phyloP scores from a whole-genome alignment of 1,284 basidiomycete species.

The Heterobasidion irregulare region DNA sequence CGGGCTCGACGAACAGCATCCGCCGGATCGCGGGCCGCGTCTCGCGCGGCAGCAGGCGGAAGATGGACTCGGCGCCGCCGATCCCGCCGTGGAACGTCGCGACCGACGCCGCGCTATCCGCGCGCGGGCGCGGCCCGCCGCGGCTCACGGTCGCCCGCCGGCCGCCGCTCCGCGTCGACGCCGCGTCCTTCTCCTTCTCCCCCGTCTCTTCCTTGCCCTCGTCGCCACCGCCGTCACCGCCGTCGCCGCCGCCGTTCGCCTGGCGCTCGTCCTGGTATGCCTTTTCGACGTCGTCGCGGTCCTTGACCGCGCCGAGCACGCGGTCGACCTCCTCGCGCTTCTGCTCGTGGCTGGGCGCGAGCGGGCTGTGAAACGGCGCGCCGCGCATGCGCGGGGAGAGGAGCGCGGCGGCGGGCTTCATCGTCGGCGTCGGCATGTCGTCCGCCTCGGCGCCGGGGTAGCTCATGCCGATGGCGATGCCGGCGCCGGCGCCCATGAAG shows the following conservation, averaged over 20 bases:
- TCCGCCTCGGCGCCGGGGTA: conserved; percentile 1
- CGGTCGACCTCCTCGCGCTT: background rate
- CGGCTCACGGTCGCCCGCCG: conserved; percentile 6
- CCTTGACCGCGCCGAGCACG: conserved; percentile 9
- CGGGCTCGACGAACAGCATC: conserved; percentile 91
- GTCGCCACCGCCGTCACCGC: too few relatives aligned
- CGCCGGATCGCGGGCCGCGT: conserved; percentile 82
- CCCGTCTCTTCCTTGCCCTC: conserved; percentile 4
- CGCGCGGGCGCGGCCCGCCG: conserved; percentile 37
- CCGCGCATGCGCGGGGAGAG: conserved; percentile 8
- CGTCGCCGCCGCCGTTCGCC: background rate
- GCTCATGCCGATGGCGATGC: background rate
- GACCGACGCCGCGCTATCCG: conserved; percentile 56
- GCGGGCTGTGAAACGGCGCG: conserved; percentile 6
- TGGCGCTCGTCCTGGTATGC: conserved; percentile 9
- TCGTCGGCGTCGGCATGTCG: conserved; percentile 13
- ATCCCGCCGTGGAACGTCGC: conserved; percentile 65
- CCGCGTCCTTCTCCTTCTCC: conserved; percentile 8
- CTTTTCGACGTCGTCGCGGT: conserved; percentile 6
- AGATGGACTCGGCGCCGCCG: conserved; percentile 93
- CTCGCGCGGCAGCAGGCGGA: conserved; percentile 93
- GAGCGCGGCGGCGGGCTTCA: conserved; percentile 1
- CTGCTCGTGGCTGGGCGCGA: background rate
- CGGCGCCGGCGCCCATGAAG: conserved; percentile 12
- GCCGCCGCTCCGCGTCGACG: conserved; percentile 9